Evolutionary conservation across 2,329 filamentous ascomycete genomes (phyloP).

Genomic region (Berkeleyomyces rouxiae): DNA sequence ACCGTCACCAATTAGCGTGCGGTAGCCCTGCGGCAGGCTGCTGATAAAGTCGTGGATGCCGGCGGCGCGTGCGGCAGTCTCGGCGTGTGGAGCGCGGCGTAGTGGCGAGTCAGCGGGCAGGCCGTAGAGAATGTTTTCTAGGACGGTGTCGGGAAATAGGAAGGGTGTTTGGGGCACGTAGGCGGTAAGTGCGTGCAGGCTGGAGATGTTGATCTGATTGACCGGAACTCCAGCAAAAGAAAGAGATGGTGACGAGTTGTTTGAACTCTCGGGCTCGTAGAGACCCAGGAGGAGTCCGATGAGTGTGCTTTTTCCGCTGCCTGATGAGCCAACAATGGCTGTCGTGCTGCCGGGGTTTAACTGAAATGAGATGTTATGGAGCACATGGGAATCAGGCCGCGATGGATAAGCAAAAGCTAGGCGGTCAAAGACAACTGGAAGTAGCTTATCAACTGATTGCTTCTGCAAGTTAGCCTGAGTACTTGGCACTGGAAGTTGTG

Average conservation of each 20-base stretch:
- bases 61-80: slow-evolving; percentile 32
- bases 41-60: slow-evolving; percentile 56
- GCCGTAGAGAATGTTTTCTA: slow-evolving; percentile 72
- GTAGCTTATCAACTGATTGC: slow-evolving; percentile 17
- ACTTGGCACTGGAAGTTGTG: slow-evolving; percentile 35
- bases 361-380: slow-evolving; percentile 48
- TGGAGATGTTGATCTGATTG: slow-evolving; percentile 37
- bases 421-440: slow-evolving; percentile 32
- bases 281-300: slow-evolving; percentile 58
- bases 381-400: slow-evolving; percentile 32
- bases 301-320: slow-evolving; percentile 83
- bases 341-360: slow-evolving; percentile 48
- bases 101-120: slow-evolving; percentile 38
- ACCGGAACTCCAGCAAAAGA: not conserved
- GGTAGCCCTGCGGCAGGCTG: slow-evolving; percentile 50
- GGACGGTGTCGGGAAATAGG: slow-evolving; percentile 62
- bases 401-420: slow-evolving; percentile 59
- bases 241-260: not conserved
- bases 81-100: slow-evolving; percentile 28
- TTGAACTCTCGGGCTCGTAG: slow-evolving; percentile 30
- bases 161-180: slow-evolving; percentile 56
- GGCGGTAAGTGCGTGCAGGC: slow-evolving; percentile 44
- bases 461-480: slow-evolving; percentile 42
- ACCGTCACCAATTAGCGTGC: slow-evolving; percentile 60
- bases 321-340: slow-evolving; percentile 69